Percentiles rank a stretch among this genome's conserved stretches.
Conservation (phyloP, 352 stramenopile genomes). For the Blastocystis sp. region DNA sequence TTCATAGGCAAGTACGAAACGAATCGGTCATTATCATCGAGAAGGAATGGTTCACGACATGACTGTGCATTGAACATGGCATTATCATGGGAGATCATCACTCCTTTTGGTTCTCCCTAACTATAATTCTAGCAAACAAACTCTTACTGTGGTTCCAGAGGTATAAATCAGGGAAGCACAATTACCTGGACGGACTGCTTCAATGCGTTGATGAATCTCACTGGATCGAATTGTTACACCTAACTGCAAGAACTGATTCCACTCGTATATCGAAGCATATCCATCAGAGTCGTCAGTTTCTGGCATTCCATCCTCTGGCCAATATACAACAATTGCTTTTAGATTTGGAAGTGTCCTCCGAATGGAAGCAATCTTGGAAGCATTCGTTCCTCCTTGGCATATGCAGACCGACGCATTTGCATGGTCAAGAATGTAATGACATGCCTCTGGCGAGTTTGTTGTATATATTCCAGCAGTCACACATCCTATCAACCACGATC, state of each 20-base stretch:
- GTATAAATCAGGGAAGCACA: constrained; percentile 66
- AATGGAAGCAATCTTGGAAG: constrained; percentile 73
- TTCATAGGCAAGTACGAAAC: constrained; percentile 68
- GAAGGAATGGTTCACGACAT: not conserved
- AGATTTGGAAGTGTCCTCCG: constrained; percentile 71
- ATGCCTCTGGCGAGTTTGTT: constrained; percentile 73
- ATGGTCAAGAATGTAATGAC: constrained; percentile 74
- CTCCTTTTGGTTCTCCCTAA: constrained; percentile 65
- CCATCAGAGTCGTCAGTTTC: constrained; percentile 62
- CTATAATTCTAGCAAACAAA: too few species aligned
- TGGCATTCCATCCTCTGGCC: constrained; percentile 67
- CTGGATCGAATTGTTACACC: constrained; percentile 31
- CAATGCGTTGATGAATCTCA: constrained; percentile 63
- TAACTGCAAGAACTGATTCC: constrained; percentile 65
- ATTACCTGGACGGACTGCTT: constrained; percentile 43
- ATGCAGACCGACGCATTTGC: constrained; percentile 75
- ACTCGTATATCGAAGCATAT: constrained; percentile 52
- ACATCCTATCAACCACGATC: constrained; percentile 73
- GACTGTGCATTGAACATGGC: constrained; percentile 51
- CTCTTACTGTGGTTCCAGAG: constrained; percentile 65
- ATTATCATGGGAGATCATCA: constrained; percentile 66
- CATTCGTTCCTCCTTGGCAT: constrained; percentile 71
- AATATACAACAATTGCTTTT: constrained; percentile 75
- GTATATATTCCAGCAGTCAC: constrained; percentile 77
- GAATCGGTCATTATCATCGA: constrained; percentile 65